Base-by-base conservation (phyloP, 2,329 filamentous ascomycete genomes). In the Aspergillus quadrilineatus region DNA sequence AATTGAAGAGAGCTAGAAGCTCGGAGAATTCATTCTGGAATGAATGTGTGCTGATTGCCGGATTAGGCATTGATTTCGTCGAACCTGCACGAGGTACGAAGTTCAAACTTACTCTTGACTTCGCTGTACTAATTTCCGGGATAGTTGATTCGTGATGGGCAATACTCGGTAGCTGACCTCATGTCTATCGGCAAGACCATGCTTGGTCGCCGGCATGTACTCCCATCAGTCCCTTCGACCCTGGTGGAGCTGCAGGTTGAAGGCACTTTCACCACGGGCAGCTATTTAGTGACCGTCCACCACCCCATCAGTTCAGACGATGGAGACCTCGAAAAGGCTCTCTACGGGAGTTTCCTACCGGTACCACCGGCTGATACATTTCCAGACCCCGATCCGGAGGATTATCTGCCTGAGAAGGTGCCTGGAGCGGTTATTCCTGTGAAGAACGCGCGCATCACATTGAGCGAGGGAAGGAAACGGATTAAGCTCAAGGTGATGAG, bases 341-440 rank as follows among this genome's bases (percentile, higher is more conserved):
- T 97, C 3, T 97, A 97, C 73, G 92, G 92, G 28, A 93, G 89
- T 60, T 97, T 97, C 73, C 78, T 97, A 43, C 93, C 93, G 0
- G 75, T 96, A 0, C 93, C 93, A 0, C 79, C 81, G 12, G 77
- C 80, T 29, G 82, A 85, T 47, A 71, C 85, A 12, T 96, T 97
- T 72, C 82, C 88, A 0, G 74, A 86, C 39, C 81, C 83, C 2
- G 80, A 85, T 9, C 75, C 85, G 1, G 79, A 79, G n/a, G 86
- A 83, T 22, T 96, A 90, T 70, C 83, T 85, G 50, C 76, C 82
- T 0, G 79, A 81, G 53, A 86, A 83, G 59, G 86, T 88, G 77
- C 92, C 93, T 1, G 93, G 93, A 12, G 92, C 90, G 5, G 83
- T 96, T 0, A 80, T 95, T 3, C 80, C 87, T 0, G 86, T 87